Base-by-base conservation (phyloP, 2,329 filamentous ascomycete species). In the Coniochaeta pulveracea region DNA sequence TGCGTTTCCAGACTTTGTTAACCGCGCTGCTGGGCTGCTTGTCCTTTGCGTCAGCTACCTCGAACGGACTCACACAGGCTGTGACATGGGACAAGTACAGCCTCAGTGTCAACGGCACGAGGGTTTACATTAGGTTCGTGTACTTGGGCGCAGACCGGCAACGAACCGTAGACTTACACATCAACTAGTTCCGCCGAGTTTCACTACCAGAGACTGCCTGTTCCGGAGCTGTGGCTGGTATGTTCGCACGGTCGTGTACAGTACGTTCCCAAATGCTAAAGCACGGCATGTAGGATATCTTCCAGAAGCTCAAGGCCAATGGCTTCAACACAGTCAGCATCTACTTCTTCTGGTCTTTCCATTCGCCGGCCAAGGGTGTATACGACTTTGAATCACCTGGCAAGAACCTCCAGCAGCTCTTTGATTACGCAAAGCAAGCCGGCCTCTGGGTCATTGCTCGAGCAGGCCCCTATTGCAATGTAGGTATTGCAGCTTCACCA, bases 1-100 rank as follows among this genome's bases (percentile, higher is more conserved):
- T 31, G 28, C 28, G 28, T 14, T 10, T 31, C 28, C 28, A 31
- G 12, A 19, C 22, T 14, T 9, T 31, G 11, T 8, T 31, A 31
- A 19, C 28, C n/a, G 28, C 28, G n/a, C 18, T 22, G 10, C 28
- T 31, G 6, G 28, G 28, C 11, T 31, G 28, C 18, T 6, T 31
- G 6, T 21, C 28, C 8, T 31, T 11, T 11, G 18, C 19, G 22
- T 14, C 34, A 36, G 52, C 49, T n/a, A 60, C 55, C 4, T 51
- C 55, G 34, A 54, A 64, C 45, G 57, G 54, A 21, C 52, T 61
- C 34, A 58, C 54, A 9, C 54, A 60, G 12, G 46, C 55, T 2
- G 67, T 71, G 4, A 53, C 57, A 3, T 71, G 67, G 68, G 67
- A 72, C 40, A 51, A 58, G 26, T 67, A 68, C 40, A 69, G 63